Evolutionary conservation across 1,284 basidiomycete genomes (phyloP), one percentile per base, ranked within the genome.

Genomic region (Lignosus rhinocerotis): DNA sequence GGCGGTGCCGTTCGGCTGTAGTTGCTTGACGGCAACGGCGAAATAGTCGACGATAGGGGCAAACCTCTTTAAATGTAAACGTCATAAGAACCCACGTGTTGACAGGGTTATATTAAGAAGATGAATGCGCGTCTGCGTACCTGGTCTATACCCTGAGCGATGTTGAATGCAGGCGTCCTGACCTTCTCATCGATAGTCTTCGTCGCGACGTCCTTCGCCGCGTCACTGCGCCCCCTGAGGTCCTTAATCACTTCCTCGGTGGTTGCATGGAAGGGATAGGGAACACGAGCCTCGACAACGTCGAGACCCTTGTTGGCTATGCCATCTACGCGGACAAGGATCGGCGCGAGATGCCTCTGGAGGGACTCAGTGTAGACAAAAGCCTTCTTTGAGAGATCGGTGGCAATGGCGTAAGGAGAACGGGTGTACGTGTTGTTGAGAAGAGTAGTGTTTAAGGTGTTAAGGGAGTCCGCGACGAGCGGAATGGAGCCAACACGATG

Each of bases 291-390:
- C 75, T 91, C 80, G 52, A 92, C 86, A n/a, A 72, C 83, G 67
- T 92, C 89, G 50, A 91, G 78, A 25, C 83, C 87, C 75, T 83
- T 86, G 79, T 90, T 90, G 17, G 87, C 90, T 58, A 76, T 76
- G 25, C 73, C 81, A 66, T 92, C 84, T 7, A 83, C 87, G 51
- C 81, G 79, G 41, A 77, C 73, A 64, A 91, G 79, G 43, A 90
- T 70, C 17, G 90, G 88, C 0, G 84, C 85, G 32, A 92, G 73
- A 55, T 79, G 81, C 52, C 78, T 74, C 66, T 88, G 86, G 46
- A 91, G 60, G 14, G 90, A 88, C 64, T 84, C 83, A 0, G 86
- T 79, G 66, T 80, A 80, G 69, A 78, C 83, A 69, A 84, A 82
- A 3, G 87, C 87, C 25, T 82, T 77, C 39, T 75, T 76, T 2